phyloP scores from a whole-genome alignment of 2,329 filamentous ascomycete genomes.

The Madurella fahalii region DNA sequence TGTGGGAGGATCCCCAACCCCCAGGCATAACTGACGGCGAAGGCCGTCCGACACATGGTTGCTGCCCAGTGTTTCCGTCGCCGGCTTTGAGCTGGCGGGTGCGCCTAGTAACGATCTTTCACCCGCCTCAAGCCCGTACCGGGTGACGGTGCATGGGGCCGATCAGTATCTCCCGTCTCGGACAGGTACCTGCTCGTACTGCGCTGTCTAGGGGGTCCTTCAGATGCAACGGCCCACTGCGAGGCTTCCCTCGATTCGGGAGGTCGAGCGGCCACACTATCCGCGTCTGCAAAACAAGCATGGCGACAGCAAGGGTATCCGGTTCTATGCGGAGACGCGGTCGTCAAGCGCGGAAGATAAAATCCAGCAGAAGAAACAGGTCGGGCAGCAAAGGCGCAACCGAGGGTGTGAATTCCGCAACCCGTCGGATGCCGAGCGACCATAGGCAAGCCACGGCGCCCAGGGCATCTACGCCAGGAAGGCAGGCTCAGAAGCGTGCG shows the following conservation, averaged over 20 bases:
- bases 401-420: constrained; percentile 4
- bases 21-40: not conserved
- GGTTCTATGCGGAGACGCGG: not conserved
- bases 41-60: not conserved
- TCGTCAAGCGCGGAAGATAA: constrained; percentile 13
- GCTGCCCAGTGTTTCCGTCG: not conserved
- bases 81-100: not conserved
- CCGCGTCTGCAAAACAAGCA: constrained; percentile 11
- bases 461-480: constrained; percentile 2
- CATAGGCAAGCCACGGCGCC: constrained; percentile 1
- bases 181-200: constrained; percentile 19
- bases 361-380: constrained; percentile 2
- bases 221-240: not conserved
- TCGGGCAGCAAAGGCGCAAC: constrained; percentile 21
- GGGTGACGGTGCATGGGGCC: not conserved
- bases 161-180: constrained; percentile 16
- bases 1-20: not conserved
- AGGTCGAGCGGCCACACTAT: constrained; percentile 11
- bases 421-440: constrained; percentile 10
- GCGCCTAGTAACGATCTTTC: constrained; percentile 1
- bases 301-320: constrained; percentile 16
- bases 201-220: constrained; percentile 5
- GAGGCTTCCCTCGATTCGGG: constrained; percentile 10
- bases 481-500: not conserved
- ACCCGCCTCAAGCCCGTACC: not conserved